Base-by-base conservation (phyloP, 257 asterid species). In the Rauvolfia tetraphylla region DNA sequence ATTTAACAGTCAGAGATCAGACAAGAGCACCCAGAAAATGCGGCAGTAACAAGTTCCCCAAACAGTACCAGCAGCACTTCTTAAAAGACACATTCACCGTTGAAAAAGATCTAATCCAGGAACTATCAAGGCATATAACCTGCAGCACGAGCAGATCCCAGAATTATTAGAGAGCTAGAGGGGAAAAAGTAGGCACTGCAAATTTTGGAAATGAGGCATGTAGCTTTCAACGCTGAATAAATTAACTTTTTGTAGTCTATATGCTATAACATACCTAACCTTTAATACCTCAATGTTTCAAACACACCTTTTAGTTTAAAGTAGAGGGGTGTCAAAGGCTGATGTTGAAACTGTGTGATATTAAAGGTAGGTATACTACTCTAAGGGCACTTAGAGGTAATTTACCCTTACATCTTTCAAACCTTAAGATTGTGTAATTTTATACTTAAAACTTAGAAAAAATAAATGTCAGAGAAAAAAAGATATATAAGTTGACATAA, bases 111-210 rank as follows among this genome's bases (percentile, higher is more conserved):
- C 27, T 0, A 33, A 65, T 10, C 51, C 15, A 38, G 51, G 3
- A 22, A 38, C 27, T 23, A 29, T 7, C 25, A 44, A 46, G 10
- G 15, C 54, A 73, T 41, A 68, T 29, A 39, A 53, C 65, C 82
- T 74, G 82, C 72, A 79, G 31, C 71, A 79, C 12, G 51, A 67
- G 68, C 7, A 67, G 58, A 34, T 10, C 58, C 22, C 57, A 69
- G 53, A 68, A 73, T 63, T 51, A 33, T 59, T 56, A 48, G 68
- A 27, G 38, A 53, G 34, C 7, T 8, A 22, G 34, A 76, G 20
- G 9, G 23, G 15, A 23, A 53, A 33, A 0, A 22, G 27, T 25
- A 49, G 27, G 54, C 25, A 61, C 29, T 11, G 23, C 48, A 9
- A 57, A 56, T 31, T 57, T 27, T n/a, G 25, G n/a, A 46, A 34